Base-by-base conservation (phyloP, 805 yeast genomes). In the Priceomyces castillae region DNA sequence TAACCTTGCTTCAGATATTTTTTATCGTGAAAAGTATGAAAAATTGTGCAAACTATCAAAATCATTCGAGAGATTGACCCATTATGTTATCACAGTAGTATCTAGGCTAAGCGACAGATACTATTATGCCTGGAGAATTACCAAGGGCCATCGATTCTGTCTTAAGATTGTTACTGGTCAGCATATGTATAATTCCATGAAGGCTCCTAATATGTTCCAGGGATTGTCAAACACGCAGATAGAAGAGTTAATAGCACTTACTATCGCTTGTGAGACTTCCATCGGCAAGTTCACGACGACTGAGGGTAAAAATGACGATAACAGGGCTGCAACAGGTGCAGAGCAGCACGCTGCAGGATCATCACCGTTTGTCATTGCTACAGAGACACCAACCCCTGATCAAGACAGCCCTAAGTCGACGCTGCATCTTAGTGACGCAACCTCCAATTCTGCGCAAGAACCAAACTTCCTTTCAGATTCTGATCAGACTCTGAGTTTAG, bases 121-220 rank as follows among this genome's bases (percentile, higher is more conserved):
- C 55, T 80, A 79, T 45, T 82, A 81, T 55, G 85, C 89, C 2
- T 81, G 83, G 81, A 75, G 85, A 61, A 73, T 84, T 56, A 70
- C 78, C 30, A 82, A 81, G 52, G 82, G 86, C 0, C 78, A 76
- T 40, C 58, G 58, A 4, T 71, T 65, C 36, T 52, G 80, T 16
- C 49, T 73, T 10, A 64, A 60, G 18, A 41, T 74, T 3, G 44
- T 78, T 9, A 58, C 47, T 0, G 57, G 64, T 15, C 50, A 61
- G 17, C 64, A 59, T 4, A 54, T 62, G 28, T 65, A 58, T 43
- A 48, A 54, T 11, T 31, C 22, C 11, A 20, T 30, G 7, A 15
- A 17, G 4, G 9, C 26, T 5, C 25, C 37, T 4, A 37, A 26
- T n/a, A 23, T 25, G 11, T 37, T 37, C 23, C 20, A 23, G 4